Percentiles rank a stretch among this genome's conserved stretches.
phyloP scores from a whole-genome alignment of 2,329 filamentous ascomycete genomes.

The Colletotrichum karsti region DNA sequence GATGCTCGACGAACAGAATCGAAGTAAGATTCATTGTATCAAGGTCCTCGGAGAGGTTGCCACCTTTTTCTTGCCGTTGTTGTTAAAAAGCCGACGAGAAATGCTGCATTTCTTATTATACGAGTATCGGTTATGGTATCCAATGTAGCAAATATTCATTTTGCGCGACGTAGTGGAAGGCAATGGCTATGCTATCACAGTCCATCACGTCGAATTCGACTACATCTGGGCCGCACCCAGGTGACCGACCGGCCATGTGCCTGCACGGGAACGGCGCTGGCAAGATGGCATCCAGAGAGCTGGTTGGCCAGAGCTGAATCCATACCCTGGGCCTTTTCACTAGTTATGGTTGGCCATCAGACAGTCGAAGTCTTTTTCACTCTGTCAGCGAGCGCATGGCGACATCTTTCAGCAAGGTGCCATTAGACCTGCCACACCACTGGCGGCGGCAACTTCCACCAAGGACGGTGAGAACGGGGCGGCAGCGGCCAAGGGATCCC shows the following conservation, averaged over 20 bases:
- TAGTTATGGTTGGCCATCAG: neutral
- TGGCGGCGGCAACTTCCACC: neutral
- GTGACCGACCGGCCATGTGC: conserved; percentile 10
- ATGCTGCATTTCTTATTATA: neutral
- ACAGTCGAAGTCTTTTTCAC: neutral
- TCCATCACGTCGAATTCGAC: neutral
- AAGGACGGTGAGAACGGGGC: conserved; percentile 4
- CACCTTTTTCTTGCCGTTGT: neutral
- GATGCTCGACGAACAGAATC: neutral
- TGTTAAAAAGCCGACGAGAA: neutral
- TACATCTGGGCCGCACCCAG: neutral
- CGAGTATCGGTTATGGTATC: neutral
- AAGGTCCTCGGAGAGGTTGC: neutral
- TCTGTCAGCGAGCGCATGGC: neutral
- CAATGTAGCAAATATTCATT: neutral
- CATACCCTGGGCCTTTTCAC: neutral
- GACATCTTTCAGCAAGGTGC: neutral
- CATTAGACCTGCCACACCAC: conserved; percentile 2
- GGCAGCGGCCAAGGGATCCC: conserved; percentile 1
- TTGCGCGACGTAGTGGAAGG: neutral
- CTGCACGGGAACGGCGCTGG: neutral
- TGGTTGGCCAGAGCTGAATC: conserved; percentile 1
- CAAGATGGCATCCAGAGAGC: neutral
- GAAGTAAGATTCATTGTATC: neutral
- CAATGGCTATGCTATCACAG: conserved; percentile 4